Base-by-base conservation (phyloP, 352 stramenopile genomes). In the Peronosclerospora sorghi region DNA sequence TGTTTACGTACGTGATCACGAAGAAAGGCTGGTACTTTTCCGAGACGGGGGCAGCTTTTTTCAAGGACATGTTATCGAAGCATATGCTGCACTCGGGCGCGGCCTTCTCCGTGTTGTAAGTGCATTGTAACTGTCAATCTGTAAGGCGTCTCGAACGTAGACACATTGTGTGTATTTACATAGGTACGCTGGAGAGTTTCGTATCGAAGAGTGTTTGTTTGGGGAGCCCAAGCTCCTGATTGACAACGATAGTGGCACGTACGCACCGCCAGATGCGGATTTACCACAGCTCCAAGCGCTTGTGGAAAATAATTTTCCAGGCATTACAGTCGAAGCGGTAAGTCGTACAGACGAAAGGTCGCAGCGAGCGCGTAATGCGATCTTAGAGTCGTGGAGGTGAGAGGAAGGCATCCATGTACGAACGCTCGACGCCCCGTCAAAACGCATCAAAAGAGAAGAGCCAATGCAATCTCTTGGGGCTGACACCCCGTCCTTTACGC, bases 41-140 rank as follows among this genome's bases (percentile, higher is more conserved):
- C 12, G 60, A 70, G 45, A 70, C 60, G 5, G 60, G 60, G 0
- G 60, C 60, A 0, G 23, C 60, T 7, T 70, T 70, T 49, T 66
- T 70, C 18, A 70, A 70, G 45, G 60, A 70, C 48, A 70, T 70
- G 45, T 41, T 70, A 23, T 70, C 60, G 10, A 70, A 70, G 52
- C 60, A 70, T 42, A 66, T 70, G 60, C 38, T 70, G 34, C 60
- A 66, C 38, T 59, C 56, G 0, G 34, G 53, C 2, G 52, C 56
- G 2, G 35, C 35, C 8, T 65, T 63, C 35, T 54, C 59, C 0
- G 55, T 69, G 21, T 32, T 60, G 56, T 65, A 57, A 24, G 56
- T 54, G 10, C 3, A 19, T 43, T 41, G 2, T n/a, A n/a, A n/a
- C n/a, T n/a, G n/a, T n/a, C n/a, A n/a, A n/a, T n/a, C n/a, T n/a